Evolutionary conservation across 169 alveolate genomes (phyloP).

Genomic region (Eimeria falciformis): DNA sequence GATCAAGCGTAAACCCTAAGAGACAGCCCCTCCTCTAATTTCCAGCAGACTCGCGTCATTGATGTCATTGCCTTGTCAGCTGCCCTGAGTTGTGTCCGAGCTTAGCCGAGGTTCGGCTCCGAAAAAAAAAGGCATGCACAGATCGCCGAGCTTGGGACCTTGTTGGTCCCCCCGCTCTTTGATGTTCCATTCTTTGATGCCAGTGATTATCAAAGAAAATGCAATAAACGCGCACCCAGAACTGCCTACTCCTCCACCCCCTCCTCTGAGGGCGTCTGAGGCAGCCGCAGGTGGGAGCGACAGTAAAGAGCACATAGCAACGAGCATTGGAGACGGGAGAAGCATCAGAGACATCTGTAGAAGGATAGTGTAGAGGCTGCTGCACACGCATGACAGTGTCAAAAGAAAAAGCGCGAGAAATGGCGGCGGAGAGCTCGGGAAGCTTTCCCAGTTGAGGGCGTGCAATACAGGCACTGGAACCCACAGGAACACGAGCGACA

Average conservation of each 20-base stretch:
- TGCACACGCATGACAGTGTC: conserved; percentile 36
- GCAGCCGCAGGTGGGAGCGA: conserved; percentile 74
- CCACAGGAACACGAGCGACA: conserved; percentile 52
- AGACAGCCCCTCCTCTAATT: too few relatives aligned
- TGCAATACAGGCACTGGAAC: conserved; percentile 54
- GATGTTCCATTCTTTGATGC: conserved; percentile 38
- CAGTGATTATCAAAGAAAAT: conserved; percentile 31
- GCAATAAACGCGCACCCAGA: conserved; percentile 49
- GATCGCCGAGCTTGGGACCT: not conserved
- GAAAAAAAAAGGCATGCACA: not conserved
- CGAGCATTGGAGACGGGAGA: conserved; percentile 74
- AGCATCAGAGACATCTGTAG: conserved; percentile 70
- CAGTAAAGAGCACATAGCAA: conserved; percentile 62
- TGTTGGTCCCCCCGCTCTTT: not conserved
- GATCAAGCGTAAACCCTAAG: too few relatives aligned
- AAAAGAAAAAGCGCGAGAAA: conserved; percentile 39
- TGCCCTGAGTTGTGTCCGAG: too few relatives aligned
- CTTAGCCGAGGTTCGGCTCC: too few relatives aligned
- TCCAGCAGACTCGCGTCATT: too few relatives aligned
- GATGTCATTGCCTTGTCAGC: too few relatives aligned
- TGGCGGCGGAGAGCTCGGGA: conserved; percentile 41
- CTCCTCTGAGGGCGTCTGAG: conserved; percentile 66
- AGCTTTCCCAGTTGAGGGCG: not conserved
- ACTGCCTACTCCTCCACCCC: conserved; percentile 77
- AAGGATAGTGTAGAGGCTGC: not conserved